Evolutionary conservation across 805 yeast species (phyloP).

Genomic region (Pichia pseudocactophila): DNA sequence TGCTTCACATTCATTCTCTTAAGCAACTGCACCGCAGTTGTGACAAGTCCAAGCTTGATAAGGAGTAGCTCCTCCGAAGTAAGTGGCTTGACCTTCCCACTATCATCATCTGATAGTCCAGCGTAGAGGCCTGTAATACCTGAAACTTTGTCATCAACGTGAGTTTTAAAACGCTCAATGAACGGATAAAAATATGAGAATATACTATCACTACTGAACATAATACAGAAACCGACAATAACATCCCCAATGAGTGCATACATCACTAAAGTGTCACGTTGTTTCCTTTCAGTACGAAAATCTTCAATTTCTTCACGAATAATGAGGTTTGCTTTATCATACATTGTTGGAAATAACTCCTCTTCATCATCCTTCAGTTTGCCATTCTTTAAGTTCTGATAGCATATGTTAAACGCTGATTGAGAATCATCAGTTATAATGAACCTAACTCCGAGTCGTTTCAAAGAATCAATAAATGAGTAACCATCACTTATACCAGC

Average conservation of each 20-base stretch:
- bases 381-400: constrained; percentile 26
- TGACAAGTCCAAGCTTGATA: background rate
- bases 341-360: constrained; percentile 22
- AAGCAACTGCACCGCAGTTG: constrained; percentile 40
- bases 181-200: constrained; percentile 45
- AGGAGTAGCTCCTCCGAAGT: background rate
- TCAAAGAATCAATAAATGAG: constrained; percentile 44
- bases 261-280: constrained; percentile 38
- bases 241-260: constrained; percentile 2
- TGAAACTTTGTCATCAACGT: constrained; percentile 27
- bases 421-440: constrained; percentile 40
- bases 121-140: constrained; percentile 46
- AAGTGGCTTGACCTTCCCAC: background rate
- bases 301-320: constrained; percentile 29
- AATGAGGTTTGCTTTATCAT: constrained; percentile 16
- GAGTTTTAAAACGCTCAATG: constrained; percentile 31
- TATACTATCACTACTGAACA: constrained; percentile 37
- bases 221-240: constrained; percentile 33
- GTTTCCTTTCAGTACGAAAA: constrained; percentile 46
- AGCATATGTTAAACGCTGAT: constrained; percentile 26
- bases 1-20: constrained; percentile 23
- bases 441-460: constrained; percentile 49
- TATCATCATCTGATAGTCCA: constrained; percentile 34
- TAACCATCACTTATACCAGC: constrained; percentile 8
- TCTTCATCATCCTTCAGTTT: constrained; percentile 18